Base-by-base conservation (phyloP, 2,329 filamentous ascomycete genomes). In the Pseudogymnoascus sp. region DNA sequence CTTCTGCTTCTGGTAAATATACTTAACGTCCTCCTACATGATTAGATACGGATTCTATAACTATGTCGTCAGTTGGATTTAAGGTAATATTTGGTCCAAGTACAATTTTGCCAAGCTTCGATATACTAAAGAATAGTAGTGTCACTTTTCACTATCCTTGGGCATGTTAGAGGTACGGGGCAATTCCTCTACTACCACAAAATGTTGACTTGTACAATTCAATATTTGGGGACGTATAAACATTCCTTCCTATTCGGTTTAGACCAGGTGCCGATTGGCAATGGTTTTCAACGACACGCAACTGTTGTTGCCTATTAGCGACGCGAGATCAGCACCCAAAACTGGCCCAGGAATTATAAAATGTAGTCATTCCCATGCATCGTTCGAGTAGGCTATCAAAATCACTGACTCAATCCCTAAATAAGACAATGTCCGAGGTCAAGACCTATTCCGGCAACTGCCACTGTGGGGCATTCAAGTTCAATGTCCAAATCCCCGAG, bases 381-480 rank as follows among this genome's bases (percentile, higher is more conserved):
- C 11, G 4, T 31, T 31, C 14, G 16, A 16, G 14, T 53, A n/a
- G 4, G 28, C 4, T 31, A 31, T 53, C 25, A 31, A 16, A 28
- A 53, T 18, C 14, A 16, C 23, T 10, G 23, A 53, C 23, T 10
- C 11, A 1, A 6, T 5, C 14, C 1, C 44, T 31, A 53, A 53
- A 53, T 28, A 16, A 53, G 5, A 16, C 12, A 3, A 50, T 31
- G 47, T 7, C 25, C 2, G 4, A 18, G 47, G 25, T 67, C 50
- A 68, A 69, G 59, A 67, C 64, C 21, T 72, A 84, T 71, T 76
- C 82, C 21, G 82, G 81, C 71, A 84, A 81, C 72, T 85, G 82
- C 75, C 82, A 84, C 71, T 85, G 83, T 71, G 78, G 76, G 5
- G 75, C 77, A 40, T 82, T 81, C 66, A 74, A 82, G 66, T 85